These are phyloP conservation scores for Tolypocladium album DNA, from an alignment of 2,329 filamentous ascomycete species.

Conservation along the genomic window DNA sequence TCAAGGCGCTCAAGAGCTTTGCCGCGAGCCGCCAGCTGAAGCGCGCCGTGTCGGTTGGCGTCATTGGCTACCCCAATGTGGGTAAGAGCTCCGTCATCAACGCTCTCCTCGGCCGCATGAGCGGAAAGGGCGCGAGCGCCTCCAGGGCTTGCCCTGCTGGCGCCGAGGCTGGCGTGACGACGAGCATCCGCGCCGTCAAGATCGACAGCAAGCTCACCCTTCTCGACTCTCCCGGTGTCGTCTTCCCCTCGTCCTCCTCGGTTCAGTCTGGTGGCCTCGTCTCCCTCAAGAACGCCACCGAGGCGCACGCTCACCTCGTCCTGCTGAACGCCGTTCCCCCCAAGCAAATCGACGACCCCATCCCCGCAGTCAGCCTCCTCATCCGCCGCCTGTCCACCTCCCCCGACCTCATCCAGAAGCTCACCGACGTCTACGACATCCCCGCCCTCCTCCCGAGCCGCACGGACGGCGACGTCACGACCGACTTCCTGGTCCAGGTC, in stretches of 20 bases:
- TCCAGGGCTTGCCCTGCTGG: constrained; percentile 70
- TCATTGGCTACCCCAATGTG: constrained; percentile 93
- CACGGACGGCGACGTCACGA: constrained; percentile 64
- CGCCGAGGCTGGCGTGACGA: constrained; percentile 87
- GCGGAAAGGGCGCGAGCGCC: constrained; percentile 47
- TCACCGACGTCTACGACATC: constrained; percentile 76
- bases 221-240: constrained; percentile 88
- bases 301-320: constrained; percentile 74
- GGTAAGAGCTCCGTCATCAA: constrained; percentile 97
- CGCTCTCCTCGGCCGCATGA: constrained; percentile 68
- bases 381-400: constrained; percentile 67
- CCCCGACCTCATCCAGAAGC: constrained; percentile 62
- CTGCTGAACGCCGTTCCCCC: constrained; percentile 87
- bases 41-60: constrained; percentile 79
- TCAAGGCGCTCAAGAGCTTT: constrained; percentile 84
- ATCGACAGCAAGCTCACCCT: constrained; percentile 90
- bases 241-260: constrained; percentile 63
- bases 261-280: constrained; percentile 28
- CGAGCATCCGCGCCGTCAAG: constrained; percentile 79
- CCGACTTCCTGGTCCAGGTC: constrained; percentile 89
- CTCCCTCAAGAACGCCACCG: constrained; percentile 48
- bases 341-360: constrained; percentile 85
- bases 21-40: constrained; percentile 76
- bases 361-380: constrained; percentile 79
- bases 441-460: constrained; percentile 61